Percentiles rank a stretch among this genome's conserved stretches.
phyloP scores from a whole-genome alignment of 1,139 yeast species.

The Zygosaccharomyces sapae region DNA sequence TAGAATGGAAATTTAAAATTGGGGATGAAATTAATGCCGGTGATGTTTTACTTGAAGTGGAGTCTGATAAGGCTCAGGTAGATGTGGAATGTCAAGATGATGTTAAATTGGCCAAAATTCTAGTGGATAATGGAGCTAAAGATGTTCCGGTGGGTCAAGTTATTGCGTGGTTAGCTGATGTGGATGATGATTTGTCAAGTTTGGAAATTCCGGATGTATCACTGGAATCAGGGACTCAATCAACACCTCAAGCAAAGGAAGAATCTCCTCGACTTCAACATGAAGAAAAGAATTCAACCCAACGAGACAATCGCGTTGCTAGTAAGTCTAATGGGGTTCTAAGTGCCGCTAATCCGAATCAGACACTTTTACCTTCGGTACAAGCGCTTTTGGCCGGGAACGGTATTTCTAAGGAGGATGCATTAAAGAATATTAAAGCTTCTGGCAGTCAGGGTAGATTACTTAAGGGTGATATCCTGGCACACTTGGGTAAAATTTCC shows the following conservation, averaged over 20 bases:
- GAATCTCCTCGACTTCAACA: no score
- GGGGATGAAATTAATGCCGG: constrained; percentile 80
- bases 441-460: constrained; percentile 88
- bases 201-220: constrained; percentile 55
- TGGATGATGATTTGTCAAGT: constrained; percentile 69
- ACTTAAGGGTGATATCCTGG: constrained; percentile 86
- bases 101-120: constrained; percentile 78
- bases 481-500: constrained; percentile 70
- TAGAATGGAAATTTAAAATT: constrained; percentile 83
- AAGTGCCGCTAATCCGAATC: constrained; percentile 54
- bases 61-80: constrained; percentile 90
- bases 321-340: constrained; percentile 10
- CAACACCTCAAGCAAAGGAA: constrained; percentile 11
- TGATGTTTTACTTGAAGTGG: constrained; percentile 82
- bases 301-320: constrained; percentile 4
- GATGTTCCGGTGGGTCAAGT: constrained; percentile 81
- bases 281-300: constrained; percentile 12
- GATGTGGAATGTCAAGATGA: constrained; percentile 94
- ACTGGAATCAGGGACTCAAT: constrained; percentile 23
- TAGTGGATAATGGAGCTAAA: constrained; percentile 64
- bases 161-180: constrained; percentile 85
- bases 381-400: constrained; percentile 58
- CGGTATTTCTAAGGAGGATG: constrained; percentile 62
- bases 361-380: constrained; percentile 78
- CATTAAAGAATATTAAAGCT: constrained; percentile 66